Evolutionary conservation across 73 alveolate species (phyloP).

Genomic region (Paramecium caudatum): DNA sequence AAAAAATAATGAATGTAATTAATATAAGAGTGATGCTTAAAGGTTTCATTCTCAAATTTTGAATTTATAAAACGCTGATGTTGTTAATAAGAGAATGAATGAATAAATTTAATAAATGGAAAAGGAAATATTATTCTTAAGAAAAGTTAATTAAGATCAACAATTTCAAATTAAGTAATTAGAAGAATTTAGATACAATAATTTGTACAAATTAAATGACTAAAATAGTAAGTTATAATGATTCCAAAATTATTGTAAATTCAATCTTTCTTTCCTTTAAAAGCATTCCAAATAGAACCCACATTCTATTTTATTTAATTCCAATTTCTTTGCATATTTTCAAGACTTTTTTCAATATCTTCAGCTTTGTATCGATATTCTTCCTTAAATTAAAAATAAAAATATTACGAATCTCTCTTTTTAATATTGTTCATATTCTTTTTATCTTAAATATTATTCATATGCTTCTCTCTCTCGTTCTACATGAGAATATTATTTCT

Average conservation of each 20-base stretch:
- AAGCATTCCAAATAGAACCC: constrained; percentile 12
- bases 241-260: background rate
- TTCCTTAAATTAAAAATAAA: background rate
- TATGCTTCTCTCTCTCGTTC: constrained; percentile 60
- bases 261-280: constrained; percentile 55
- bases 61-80: background rate
- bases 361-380: background rate
- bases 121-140: background rate
- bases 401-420: constrained; percentile 29
- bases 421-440: constrained; percentile 55
- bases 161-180: background rate
- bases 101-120: constrained; percentile 28
- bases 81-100: constrained; percentile 15
- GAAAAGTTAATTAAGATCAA: constrained; percentile 18
- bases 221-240: background rate
- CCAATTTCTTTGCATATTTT: constrained; percentile 52
- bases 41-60: constrained; percentile 25
- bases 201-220: background rate
- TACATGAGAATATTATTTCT: background rate
- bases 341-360: constrained; percentile 7
- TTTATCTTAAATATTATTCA: constrained; percentile 49
- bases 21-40: constrained; percentile 30
- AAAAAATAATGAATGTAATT: background rate
- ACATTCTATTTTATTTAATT: constrained; percentile 24
- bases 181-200: constrained; percentile 11